phyloP scores from a whole-genome alignment of 768 basidiomycete genomes.

The Crucibulum laeve region DNA sequence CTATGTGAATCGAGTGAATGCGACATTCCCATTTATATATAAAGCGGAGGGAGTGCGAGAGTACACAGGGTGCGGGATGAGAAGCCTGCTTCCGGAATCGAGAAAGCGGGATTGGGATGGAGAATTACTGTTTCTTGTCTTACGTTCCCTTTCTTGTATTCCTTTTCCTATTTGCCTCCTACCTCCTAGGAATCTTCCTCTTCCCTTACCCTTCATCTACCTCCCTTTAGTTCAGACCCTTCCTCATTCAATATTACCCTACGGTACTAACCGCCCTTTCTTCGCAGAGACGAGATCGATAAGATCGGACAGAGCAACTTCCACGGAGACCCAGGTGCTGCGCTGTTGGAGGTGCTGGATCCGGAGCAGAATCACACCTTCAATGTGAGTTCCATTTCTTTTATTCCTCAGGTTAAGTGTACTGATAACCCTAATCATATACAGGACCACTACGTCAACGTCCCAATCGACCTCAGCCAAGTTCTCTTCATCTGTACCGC shows the following conservation, averaged over 20 bases:
- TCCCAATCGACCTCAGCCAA: conserved; percentile 83
- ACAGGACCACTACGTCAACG: conserved; percentile 89
- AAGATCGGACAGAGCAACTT: conserved; percentile 85
- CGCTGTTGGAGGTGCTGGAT: conserved; percentile 87
- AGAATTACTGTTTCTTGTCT: too few relatives aligned
- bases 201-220: too few relatives aligned
- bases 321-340: conserved; percentile 91
- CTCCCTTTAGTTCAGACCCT: too few relatives aligned
- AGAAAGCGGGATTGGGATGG: too few relatives aligned
- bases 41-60: background rate
- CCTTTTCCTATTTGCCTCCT: too few relatives aligned
- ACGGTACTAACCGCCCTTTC: conserved; percentile 6
- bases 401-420: background rate
- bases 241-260: too few relatives aligned
- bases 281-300: conserved; percentile 80
- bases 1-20: too few relatives aligned
- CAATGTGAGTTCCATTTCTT: conserved; percentile 41
- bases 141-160: too few relatives aligned
- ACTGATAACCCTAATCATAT: background rate
- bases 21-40: background rate
- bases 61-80: background rate
- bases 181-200: too few relatives aligned
- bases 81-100: too few relatives aligned
- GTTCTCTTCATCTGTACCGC: conserved; percentile 92
- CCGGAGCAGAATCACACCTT: conserved; percentile 90